These are phyloP conservation scores for Striga asiatica DNA, from an alignment of 257 asterid species.

Conservation along the genomic window DNA sequence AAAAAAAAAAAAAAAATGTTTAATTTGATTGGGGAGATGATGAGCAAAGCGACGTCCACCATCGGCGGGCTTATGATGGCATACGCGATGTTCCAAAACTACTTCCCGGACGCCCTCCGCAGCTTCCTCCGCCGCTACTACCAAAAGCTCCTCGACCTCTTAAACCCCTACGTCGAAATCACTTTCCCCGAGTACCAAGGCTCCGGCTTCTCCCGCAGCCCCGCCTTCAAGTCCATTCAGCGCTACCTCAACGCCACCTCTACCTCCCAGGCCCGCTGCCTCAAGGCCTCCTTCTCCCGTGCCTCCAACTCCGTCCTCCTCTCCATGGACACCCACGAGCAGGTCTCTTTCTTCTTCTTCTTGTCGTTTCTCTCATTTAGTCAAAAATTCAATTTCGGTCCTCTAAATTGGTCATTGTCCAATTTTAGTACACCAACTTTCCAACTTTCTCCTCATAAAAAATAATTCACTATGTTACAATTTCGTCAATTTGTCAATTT, in stretches of 20 bases:
- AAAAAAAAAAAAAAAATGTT: no score
- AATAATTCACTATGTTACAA: no score
- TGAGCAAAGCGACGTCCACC: conserved; percentile 18
- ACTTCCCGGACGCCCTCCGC: conserved; percentile 26
- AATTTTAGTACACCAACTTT: no score
- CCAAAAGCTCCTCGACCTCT: conserved; percentile 6
- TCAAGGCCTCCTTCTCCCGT: conserved; percentile 26
- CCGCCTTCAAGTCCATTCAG: conserved; percentile 33
- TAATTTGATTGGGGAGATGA: conserved; percentile 16
- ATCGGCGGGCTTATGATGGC: conserved; percentile 22
- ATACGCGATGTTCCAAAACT: conserved; percentile 35
- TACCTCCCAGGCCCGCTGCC: conserved; percentile 37
- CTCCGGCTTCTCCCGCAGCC: conserved; percentile 30
- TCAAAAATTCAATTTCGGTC: no score
- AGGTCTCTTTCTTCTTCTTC: no score
- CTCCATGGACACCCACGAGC: conserved; percentile 43
- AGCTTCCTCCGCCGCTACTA: conserved; percentile 15
- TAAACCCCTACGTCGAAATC: conserved; percentile 33
- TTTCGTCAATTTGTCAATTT: no score
- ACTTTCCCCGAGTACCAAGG: conserved; percentile 28
- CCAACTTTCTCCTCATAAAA: no score
- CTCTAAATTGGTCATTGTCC: no score
- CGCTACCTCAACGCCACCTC: conserved; percentile 41
- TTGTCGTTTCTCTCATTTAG: no score
- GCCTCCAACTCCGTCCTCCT: conserved; percentile 37